Evolutionary conservation across 176 grass and related monocot genomes (phyloP).

Genomic region (Oryza glaberrima): DNA sequence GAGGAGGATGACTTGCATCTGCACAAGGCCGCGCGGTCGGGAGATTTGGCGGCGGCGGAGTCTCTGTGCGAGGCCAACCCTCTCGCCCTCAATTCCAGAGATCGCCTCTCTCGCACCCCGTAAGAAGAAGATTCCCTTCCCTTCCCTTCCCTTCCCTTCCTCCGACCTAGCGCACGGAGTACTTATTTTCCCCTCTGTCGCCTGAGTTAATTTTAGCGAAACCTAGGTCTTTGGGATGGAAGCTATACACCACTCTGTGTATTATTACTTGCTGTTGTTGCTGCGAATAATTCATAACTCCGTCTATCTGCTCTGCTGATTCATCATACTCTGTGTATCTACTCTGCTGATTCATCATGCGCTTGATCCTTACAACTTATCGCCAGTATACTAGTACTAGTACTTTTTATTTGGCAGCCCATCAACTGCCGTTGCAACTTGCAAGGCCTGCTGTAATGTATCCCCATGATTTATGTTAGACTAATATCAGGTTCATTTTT

Average conservation of each 20-base stretch:
- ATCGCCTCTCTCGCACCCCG: conserved; percentile 60
- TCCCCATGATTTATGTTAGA: neutral
- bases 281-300: neutral
- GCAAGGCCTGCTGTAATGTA: neutral
- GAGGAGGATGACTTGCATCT: conserved; percentile 42
- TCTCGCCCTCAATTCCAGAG: conserved; percentile 51
- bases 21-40: conserved; percentile 51
- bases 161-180: neutral
- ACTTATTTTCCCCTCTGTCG: neutral
- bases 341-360: neutral
- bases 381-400: neutral
- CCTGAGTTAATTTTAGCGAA: neutral
- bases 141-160: neutral
- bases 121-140: neutral
- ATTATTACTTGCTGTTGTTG: neutral
- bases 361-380: neutral
- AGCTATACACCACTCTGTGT: neutral
- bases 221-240: neutral
- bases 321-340: neutral
- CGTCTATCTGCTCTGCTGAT: neutral
- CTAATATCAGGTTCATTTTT: neutral
- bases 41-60: conserved; percentile 43
- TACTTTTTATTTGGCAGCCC: neutral
- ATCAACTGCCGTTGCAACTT: neutral
- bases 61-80: conserved; percentile 49